Evolutionary conservation across 2,329 filamentous ascomycete species (phyloP).

Genomic region (Drechslera avenae): DNA sequence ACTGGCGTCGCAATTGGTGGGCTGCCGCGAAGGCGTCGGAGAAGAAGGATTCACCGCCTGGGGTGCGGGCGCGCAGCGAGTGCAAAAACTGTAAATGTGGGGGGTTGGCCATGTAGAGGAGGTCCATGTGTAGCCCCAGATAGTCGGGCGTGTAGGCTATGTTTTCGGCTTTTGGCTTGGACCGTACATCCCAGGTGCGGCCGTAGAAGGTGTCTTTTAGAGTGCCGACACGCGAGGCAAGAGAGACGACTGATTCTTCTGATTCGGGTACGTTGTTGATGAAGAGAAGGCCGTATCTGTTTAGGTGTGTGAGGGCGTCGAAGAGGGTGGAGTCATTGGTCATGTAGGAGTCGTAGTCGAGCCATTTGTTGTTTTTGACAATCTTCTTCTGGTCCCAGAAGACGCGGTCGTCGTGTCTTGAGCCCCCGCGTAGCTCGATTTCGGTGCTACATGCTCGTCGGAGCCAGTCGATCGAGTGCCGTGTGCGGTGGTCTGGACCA

Average conservation of each 20-base stretch:
- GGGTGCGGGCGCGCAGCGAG: constrained; percentile 79
- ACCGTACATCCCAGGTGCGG: constrained; percentile 84
- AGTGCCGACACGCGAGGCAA: constrained; percentile 75
- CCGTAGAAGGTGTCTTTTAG: constrained; percentile 92
- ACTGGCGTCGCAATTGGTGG: constrained; percentile 39
- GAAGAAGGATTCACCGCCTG: constrained; percentile 86
- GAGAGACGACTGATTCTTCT: constrained; percentile 66
- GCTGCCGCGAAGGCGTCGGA: constrained; percentile 73
- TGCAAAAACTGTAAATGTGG: constrained; percentile 88
- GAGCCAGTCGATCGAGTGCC: constrained; percentile 44
- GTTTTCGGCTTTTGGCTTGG: constrained; percentile 82
- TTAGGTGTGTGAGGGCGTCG: constrained; percentile 66
- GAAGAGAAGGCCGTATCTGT: constrained; percentile 74
- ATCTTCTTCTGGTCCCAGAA: constrained; percentile 57
- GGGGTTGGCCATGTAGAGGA: constrained; percentile 81
- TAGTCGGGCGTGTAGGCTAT: constrained; percentile 83
- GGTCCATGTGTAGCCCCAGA: constrained; percentile 90
- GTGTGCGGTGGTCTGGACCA: constrained; percentile 49
- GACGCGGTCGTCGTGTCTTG: constrained; percentile 48
- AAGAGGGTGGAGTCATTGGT: constrained; percentile 61
- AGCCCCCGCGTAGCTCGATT: constrained; percentile 35
- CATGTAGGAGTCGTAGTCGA: constrained; percentile 77
- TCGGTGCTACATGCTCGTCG: constrained; percentile 40
- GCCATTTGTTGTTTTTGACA: constrained; percentile 57
- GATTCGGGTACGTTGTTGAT: constrained; percentile 73